Conservation (phyloP, 2,329 filamentous ascomycete species). For the Byssoonygena ceratinophila region DNA sequence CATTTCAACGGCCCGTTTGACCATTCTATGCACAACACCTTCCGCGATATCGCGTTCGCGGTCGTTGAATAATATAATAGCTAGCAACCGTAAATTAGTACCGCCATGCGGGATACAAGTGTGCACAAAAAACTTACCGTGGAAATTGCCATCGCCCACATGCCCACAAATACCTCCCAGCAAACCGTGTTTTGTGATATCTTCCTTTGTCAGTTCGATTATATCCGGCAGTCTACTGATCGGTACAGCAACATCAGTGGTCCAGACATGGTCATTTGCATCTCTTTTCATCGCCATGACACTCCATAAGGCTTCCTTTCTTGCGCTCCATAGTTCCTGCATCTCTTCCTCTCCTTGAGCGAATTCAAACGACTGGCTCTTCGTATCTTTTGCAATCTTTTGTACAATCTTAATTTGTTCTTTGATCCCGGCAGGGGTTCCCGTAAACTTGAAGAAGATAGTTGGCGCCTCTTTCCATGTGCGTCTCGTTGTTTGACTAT, state of each 20-base stretch:
- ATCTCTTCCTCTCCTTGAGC: slow-evolving; percentile 55
- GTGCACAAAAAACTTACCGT: slow-evolving; percentile 39
- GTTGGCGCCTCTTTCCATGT: slow-evolving; percentile 61
- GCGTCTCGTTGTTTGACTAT: slow-evolving; percentile 36
- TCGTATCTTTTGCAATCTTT: slow-evolving; percentile 45
- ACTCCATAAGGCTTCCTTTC: slow-evolving; percentile 65
- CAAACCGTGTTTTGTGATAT: slow-evolving; percentile 53
- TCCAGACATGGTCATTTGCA: slow-evolving; percentile 57
- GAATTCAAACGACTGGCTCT: slow-evolving; percentile 55
- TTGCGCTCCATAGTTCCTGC: slow-evolving; percentile 61
- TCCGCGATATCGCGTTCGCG: slow-evolving; percentile 46
- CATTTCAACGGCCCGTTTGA: slow-evolving; percentile 57
- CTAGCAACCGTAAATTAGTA: slow-evolving; percentile 24
- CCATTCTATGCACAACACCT: slow-evolving; percentile 56
- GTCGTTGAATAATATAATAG: slow-evolving; percentile 53
- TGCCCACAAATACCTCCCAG: slow-evolving; percentile 59
- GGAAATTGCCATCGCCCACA: slow-evolving; percentile 66
- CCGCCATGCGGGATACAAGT: background rate
- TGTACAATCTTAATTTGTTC: slow-evolving; percentile 53
- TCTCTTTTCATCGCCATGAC: slow-evolving; percentile 55
- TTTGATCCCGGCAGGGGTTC: slow-evolving; percentile 52
- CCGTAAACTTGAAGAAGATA: slow-evolving; percentile 65
- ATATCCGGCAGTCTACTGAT: slow-evolving; percentile 61
- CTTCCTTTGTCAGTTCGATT: slow-evolving; percentile 58
- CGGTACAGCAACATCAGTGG: slow-evolving; percentile 70